Evolutionary conservation across 768 basidiomycete species (phyloP), one percentile per base, ranked within the genome.

Genomic region (Mycena latifolia): DNA sequence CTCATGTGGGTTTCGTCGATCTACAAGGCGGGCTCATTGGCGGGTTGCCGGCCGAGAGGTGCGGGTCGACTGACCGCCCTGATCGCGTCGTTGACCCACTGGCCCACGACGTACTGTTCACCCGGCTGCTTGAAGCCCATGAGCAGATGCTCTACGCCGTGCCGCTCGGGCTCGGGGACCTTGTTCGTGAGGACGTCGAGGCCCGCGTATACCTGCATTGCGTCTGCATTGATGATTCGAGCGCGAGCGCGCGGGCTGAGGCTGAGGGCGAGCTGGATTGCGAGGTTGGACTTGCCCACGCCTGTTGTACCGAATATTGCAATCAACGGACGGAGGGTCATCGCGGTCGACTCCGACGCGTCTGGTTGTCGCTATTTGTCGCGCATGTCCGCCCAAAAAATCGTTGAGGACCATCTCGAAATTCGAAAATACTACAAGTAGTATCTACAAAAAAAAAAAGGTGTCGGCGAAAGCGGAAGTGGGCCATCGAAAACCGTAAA

Each of bases 121-220:
- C 93, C 92, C 2, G 96, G 95, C 22, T 88, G 78, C 69, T 95
- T 94, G 74, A 96, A 90, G 55, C 87, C 92, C 89, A 99, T 93
- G 25, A 99, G 82, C 62, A 92, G 89, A 80, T 99, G 98, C 24
- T 92, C 90, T 22, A 99, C 82, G 5, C 93, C 95, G 52, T 86
- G 82, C 74, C 84, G 89, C 78, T 99, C 96, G 29, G 84, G 79
- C 15, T 82, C 72, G 1, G 96, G 87, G 18, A 96, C 86, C 80
- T 99, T 99, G 79, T 99, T 99, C 28, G 97, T 99, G 72, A 98
- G 90, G 55, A 96, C 82, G 77, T 98, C 92, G 77, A 99, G 86
- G 0, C 97, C 97, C 20, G 83, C 82, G 77, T 98, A 99, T 15
- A 95, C 90, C 77, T 99, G 98, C 97, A 99, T 98, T 15, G 97